Evolutionary conservation across 1,284 basidiomycete genomes (phyloP).

Genomic region (Apiotrichum sp.): DNA sequence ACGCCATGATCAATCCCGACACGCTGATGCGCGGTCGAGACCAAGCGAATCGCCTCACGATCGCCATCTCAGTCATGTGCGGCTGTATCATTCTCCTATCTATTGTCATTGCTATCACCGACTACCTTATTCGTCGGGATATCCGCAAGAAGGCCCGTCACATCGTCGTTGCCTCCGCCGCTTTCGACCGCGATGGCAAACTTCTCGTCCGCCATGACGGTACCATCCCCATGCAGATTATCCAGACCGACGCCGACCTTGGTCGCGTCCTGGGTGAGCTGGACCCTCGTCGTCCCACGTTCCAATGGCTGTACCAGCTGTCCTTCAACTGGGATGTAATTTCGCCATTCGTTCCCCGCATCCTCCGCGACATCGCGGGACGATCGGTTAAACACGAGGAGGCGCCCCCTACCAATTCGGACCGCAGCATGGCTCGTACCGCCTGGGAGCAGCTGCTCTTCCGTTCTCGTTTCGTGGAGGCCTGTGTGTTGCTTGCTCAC

Average conservation of each 20-base stretch:
- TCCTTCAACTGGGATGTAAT: slow-evolving; percentile 52
- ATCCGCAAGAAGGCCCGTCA: slow-evolving; percentile 47
- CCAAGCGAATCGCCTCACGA: slow-evolving; percentile 37
- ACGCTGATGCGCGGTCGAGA: slow-evolving; percentile 1
- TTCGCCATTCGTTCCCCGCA: slow-evolving; percentile 47
- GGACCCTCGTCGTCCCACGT: slow-evolving; percentile 49
- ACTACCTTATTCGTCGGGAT: slow-evolving; percentile 43
- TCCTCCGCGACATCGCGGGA: slow-evolving; percentile 34
- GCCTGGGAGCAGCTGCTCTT: slow-evolving; percentile 42
- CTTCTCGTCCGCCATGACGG: slow-evolving; percentile 51
- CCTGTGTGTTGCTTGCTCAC: slow-evolving; percentile 47
- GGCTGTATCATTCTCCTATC: slow-evolving; percentile 48
- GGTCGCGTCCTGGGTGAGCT: slow-evolving; percentile 49
- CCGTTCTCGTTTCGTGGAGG: slow-evolving; percentile 50
- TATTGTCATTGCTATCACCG: slow-evolving; percentile 45
- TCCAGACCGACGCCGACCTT: slow-evolving; percentile 49
- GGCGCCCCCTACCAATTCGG: slow-evolving; percentile 16
- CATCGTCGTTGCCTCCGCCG: slow-evolving; percentile 50
- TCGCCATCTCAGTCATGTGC: slow-evolving; percentile 51
- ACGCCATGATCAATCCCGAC: neutral
- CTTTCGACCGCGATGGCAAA: slow-evolving; percentile 50
- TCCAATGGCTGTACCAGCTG: slow-evolving; percentile 53
- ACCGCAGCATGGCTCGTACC: slow-evolving; percentile 23
- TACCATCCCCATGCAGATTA: slow-evolving; percentile 50
- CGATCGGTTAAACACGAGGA: slow-evolving; percentile 28